These are phyloP conservation scores for Podila horticola DNA, from an alignment of 192 early-diverging fungal species.

Conservation along the genomic window DNA sequence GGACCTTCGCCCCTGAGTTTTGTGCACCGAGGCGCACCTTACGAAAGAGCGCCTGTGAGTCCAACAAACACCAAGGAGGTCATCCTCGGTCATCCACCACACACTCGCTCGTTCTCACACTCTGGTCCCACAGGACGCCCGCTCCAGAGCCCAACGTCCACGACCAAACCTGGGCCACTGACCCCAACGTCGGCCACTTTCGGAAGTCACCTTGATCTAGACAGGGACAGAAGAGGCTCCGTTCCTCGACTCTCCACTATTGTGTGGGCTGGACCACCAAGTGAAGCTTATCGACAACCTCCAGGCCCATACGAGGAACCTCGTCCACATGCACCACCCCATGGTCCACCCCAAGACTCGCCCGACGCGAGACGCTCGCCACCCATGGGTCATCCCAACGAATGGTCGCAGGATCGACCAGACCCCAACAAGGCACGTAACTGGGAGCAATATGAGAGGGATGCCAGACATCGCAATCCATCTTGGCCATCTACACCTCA, in stretches of 20 bases:
- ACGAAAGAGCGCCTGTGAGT: neutral
- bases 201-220: neutral
- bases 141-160: neutral
- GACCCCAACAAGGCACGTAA: slow-evolving; percentile 16
- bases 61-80: neutral
- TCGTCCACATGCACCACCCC: neutral
- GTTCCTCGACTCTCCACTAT: neutral
- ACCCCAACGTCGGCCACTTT: neutral
- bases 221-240: neutral
- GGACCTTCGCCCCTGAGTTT: slow-evolving; percentile 30
- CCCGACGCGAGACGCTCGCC: slow-evolving; percentile 6
- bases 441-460: slow-evolving; percentile 15
- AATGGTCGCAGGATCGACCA: slow-evolving; percentile 16
- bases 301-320: neutral
- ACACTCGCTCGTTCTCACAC: slow-evolving; percentile 31
- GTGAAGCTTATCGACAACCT: neutral
- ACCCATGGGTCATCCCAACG: slow-evolving; percentile 10
- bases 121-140: neutral
- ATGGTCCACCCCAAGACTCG: neutral
- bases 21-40: slow-evolving; percentile 6
- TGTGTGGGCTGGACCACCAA: no score
- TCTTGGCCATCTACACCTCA: slow-evolving; percentile 28
- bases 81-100: slow-evolving; percentile 4
- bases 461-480: slow-evolving; percentile 22
- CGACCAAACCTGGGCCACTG: neutral